A percentile compares a stretch with the other conserved stretches of the same genome.
Evolutionary conservation across 2,329 filamentous ascomycete genomes (phyloP).

Genomic region (Dothidotthia symphoricarpi): DNA sequence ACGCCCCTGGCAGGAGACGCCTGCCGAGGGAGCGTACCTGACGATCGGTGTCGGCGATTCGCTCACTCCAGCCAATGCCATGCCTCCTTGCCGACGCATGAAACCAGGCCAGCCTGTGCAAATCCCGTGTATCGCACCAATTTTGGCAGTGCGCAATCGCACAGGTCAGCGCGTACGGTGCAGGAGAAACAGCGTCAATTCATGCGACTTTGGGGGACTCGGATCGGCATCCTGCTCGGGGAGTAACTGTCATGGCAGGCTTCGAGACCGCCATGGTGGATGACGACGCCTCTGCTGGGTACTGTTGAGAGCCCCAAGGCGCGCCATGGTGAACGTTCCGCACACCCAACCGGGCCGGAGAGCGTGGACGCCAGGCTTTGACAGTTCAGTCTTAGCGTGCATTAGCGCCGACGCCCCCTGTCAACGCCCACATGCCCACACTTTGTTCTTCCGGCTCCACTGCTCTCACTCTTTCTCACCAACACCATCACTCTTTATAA

Average conservation of each 20-base stretch:
- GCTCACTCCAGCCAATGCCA: conserved; percentile 14
- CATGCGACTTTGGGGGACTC: background rate
- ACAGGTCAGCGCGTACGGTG: conserved; percentile 4
- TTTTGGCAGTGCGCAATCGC: conserved; percentile 16
- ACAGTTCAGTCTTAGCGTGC: conserved; percentile 11
- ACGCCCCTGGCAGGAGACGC: conserved; percentile 15
- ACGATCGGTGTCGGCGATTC: conserved; percentile 32
- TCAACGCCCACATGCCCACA: conserved; percentile 6
- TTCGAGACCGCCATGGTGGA: conserved; percentile 10
- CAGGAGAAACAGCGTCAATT: conserved; percentile 1
- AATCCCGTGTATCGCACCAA: conserved; percentile 10
- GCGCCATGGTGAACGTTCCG: conserved; percentile 13
- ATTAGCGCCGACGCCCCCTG: conserved; percentile 1
- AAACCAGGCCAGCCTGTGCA: conserved; percentile 25
- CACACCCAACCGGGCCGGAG: conserved; percentile 19
- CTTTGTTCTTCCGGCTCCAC: conserved; percentile 11
- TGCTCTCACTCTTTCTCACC: conserved; percentile 12
- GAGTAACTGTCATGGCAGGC: conserved; percentile 3
- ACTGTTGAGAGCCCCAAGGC: conserved; percentile 25
- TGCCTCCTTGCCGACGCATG: conserved; percentile 27
- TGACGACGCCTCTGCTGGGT: conserved; percentile 10
- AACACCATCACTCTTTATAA: conserved; percentile 27
- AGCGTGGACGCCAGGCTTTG: conserved; percentile 11
- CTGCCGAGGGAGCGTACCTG: conserved; percentile 25
- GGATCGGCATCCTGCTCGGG: too few relatives aligned